Evolutionary conservation across 164 flowering plant genomes (phyloP), one percentile per base, ranked within the genome.

Genomic region (Umbellularia californica): DNA sequence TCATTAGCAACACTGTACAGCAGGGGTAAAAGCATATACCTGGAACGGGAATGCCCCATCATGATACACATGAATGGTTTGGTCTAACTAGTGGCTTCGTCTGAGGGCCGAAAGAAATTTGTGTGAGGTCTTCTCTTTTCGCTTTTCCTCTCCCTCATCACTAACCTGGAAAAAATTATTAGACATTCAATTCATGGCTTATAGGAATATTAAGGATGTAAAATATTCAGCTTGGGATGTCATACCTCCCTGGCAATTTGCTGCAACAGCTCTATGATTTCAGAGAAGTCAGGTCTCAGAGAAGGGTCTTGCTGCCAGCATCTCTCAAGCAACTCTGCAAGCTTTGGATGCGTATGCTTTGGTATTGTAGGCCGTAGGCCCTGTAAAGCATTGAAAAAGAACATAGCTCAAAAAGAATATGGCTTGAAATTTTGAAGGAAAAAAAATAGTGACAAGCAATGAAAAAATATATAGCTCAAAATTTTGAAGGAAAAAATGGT

Each of bases 271-370:
- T 87, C 91, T 28, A 80, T 75, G 50, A 92, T 88, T 55, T 92
- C 93, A n/a, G 91, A 84, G 83, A 94, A 94, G 25, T 83, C 81
- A 2, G 97, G 97, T 78, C 98, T 85, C 65, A 80, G 80, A 66
- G 84, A 65, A 50, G 97, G 92, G 41, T 94, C 94, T 74, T 88
- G 95, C 78, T 87, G 92, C 98, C 98, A 94, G 84, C 98, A 94
- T 75, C 78, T 86, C 78, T 87, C 89, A 13, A 92, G 92, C 70
- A 94, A 80, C 52, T 87, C 90, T 2, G 78, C 83, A 63, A 92
- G 79, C 82, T 82, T 83, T 70, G 93, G 95, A 79, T 87, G 86
- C 33, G 90, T 84, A 62, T 84, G 73, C 82, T 84, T 89, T 55
- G 98, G 98, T 13, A 94, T 84, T 10, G 85, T 81, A 65, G 98